Conservation (phyloP, 2,329 filamentous ascomycete species). For the Fusarium sp. region DNA sequence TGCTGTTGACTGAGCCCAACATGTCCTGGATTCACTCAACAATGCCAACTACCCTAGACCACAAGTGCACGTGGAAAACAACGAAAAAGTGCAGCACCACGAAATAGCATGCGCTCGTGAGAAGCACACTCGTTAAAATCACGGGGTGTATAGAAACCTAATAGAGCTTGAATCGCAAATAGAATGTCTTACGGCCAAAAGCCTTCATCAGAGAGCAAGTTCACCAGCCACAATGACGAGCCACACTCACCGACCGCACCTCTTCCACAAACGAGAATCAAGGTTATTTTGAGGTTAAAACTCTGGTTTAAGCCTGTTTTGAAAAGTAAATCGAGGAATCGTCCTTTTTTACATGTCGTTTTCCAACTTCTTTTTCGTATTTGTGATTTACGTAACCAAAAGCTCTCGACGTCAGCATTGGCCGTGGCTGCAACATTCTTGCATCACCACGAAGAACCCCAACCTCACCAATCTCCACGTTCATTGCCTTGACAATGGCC, state of each 20-base stretch:
- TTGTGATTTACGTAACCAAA: not conserved
- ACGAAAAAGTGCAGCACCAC: not conserved
- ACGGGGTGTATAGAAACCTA: rapidly evolving
- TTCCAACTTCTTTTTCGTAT: not conserved
- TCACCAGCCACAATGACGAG: not conserved
- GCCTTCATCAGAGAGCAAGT: not conserved
- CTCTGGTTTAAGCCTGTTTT: not conserved
- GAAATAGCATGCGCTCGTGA: not conserved
- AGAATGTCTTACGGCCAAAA: not conserved
- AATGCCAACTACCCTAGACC: not conserved
- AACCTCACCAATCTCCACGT: not conserved
- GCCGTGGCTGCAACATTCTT: not conserved
- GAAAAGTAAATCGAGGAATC: not conserved
- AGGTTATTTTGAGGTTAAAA: not conserved
- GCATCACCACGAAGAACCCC: not conserved
- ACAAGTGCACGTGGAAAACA: not conserved
- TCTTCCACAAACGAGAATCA: not conserved
- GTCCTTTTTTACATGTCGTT: not conserved
- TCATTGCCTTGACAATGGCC: conserved; percentile 12
- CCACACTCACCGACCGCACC: not conserved
- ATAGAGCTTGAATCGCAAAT: not conserved
- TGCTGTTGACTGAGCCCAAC: too few species aligned
- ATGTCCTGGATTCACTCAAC: not conserved
- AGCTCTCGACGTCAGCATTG: not conserved
- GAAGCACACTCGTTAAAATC: rapidly evolving